Evolutionary conservation across 768 basidiomycete genomes (phyloP).

Genomic region (Tricholoma saponaceum): DNA sequence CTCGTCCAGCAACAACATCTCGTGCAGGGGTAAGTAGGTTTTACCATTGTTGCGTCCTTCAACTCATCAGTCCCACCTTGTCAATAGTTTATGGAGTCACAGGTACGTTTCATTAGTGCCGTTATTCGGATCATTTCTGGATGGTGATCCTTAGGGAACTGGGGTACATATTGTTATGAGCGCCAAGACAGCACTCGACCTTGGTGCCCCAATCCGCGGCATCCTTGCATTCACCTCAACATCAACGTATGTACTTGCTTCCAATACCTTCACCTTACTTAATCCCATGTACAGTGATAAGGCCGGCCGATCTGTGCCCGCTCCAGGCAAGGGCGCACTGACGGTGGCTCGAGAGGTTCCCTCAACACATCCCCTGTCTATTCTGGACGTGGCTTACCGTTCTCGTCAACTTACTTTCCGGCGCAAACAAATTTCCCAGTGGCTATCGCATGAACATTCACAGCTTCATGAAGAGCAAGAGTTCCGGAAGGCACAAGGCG

Average conservation of each 20-base stretch:
- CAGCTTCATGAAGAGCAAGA: conserved; percentile 80
- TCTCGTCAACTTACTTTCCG: conserved; percentile 94
- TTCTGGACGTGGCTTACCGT: conserved; percentile 85
- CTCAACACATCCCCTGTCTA: conserved; percentile 71
- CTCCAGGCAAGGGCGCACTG: conserved; percentile 92
- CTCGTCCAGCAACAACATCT: conserved; percentile 93
- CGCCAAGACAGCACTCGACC: conserved; percentile 91
- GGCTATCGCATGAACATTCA: conserved; percentile 86
- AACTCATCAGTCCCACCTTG: conserved; percentile 5
- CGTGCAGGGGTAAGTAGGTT: conserved; percentile 77
- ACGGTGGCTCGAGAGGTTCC: conserved; percentile 83
- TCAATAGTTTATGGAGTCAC: conserved; percentile 87
- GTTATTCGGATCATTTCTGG: neutral
- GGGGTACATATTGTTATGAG: conserved; percentile 98
- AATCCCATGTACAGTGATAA: conserved; percentile 66
- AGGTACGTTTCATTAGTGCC: conserved; percentile 22
- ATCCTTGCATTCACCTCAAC: conserved; percentile 96
- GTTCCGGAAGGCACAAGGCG: conserved; percentile 49
- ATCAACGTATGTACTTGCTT: conserved; percentile 63
- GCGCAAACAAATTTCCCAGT: conserved; percentile 89
- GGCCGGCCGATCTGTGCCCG: conserved; percentile 96
- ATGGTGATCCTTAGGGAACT: conserved; percentile 46
- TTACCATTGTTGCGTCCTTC: conserved; percentile 2
- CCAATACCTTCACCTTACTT: neutral
- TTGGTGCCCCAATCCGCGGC: conserved; percentile 91